Evolutionary conservation across 2,329 filamentous ascomycete genomes (phyloP), one percentile per base, ranked within the genome.

Genomic region (Fusarium phyllophilum): DNA sequence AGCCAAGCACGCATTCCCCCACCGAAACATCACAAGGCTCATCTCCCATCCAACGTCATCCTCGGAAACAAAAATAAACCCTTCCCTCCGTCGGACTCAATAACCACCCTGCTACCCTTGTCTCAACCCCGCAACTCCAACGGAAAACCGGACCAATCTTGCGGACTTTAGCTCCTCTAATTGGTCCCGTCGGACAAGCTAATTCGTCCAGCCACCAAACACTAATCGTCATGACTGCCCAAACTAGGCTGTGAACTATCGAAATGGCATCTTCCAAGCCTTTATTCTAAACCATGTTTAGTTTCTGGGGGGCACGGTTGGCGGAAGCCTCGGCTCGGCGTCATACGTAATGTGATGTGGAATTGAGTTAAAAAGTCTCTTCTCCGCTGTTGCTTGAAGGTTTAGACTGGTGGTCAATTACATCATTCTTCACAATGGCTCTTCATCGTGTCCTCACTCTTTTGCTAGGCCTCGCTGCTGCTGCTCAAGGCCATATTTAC

Each of bases 371-470:
- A 68, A 68, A 62, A 48, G 41, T 26, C 54, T 9, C 6, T 17
- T 7, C 6, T 26, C 45, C 33, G 20, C 18, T 11, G 3, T 51
- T 36, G 11, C 12, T 11, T 4, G 14, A 15, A 24, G 2, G 5
- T 20, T n/a, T 12, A 17, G 14, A 34, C 11, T 26, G 8, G 15
- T 34, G 9, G 17, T 52, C 13, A 33, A 42, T 41, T 34, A 15
- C 41, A 49, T n/a, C 20, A 24, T 38, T 41, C 17, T 26, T 29
- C 11, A 14, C 24, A 62, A 78, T 77, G 75, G 45, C 67, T 31
- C 18, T 75, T 22, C 46, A 61, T 45, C 73, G 36, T 33, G 31
- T 51, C 0, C n/a, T 78, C 46, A 62, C 61, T 57, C 38, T 78
- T 6, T 33, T 66, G 59, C 18, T 77, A 3, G 67, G 75, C n/a